A percentile compares a stretch with the other conserved stretches of the same genome.
phyloP scores from a whole-genome alignment of 768 basidiomycete genomes.

The Tulasnella calospora region DNA sequence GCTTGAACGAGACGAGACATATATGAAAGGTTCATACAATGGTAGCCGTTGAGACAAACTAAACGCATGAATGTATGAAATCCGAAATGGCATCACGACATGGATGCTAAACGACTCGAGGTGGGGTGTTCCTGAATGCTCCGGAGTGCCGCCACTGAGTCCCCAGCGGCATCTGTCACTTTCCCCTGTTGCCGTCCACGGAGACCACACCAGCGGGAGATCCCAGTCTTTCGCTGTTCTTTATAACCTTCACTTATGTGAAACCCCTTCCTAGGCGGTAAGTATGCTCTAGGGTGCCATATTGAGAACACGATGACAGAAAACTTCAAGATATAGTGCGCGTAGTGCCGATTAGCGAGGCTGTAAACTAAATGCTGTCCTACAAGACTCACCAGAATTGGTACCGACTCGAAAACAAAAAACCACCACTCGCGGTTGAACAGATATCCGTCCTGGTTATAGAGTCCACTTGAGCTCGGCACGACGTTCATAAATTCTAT shows the following conservation, averaged over 20 bases:
- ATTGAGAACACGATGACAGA: slow-evolving; percentile 9
- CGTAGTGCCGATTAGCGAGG: background rate
- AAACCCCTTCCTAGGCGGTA: slow-evolving; percentile 25
- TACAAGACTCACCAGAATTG: slow-evolving; percentile 24
- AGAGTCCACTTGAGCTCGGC: background rate
- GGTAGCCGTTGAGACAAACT: too few relatives aligned
- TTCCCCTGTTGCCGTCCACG: background rate
- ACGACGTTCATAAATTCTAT: slow-evolving; percentile 23
- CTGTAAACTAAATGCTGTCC: background rate
- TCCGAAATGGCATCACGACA: too few relatives aligned
- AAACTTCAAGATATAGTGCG: background rate
- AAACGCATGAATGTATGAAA: too few relatives aligned
- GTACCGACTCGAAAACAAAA: slow-evolving; percentile 25
- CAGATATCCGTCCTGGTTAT: slow-evolving; percentile 20
- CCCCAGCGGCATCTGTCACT: background rate
- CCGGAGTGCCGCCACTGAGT: background rate
- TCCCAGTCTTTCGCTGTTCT: background rate
- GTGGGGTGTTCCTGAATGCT: background rate
- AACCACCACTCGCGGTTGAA: slow-evolving; percentile 25
- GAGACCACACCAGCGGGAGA: background rate
- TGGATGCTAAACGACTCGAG: too few relatives aligned
- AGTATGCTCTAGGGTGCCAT: slow-evolving; percentile 21
- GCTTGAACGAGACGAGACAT: too few relatives aligned
- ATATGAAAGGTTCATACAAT: too few relatives aligned
- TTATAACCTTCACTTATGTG: slow-evolving; percentile 20